Base-by-base conservation (phyloP, 1,284 basidiomycete genomes). In the Coriolopsis trogii region DNA sequence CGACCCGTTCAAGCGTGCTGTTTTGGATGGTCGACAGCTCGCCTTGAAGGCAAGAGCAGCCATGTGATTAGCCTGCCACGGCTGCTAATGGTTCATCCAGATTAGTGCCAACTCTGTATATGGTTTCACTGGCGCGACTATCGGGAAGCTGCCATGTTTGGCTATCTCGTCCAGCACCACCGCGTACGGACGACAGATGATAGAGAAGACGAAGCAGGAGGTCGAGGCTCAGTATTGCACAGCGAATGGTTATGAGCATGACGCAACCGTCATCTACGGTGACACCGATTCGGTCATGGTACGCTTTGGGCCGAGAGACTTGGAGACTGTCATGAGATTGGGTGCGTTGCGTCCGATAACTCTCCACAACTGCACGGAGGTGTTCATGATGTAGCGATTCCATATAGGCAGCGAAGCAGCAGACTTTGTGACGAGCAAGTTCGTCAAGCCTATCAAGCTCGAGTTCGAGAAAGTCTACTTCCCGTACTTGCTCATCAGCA, bases 281-380 rank as follows among this genome's bases (percentile, higher is more conserved):
- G 95, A 98, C 70, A 98, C 95, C 0, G 95, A 98, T 73, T 98
- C 95, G 0, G 94, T 98, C 66, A 98, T 98, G 95, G 90, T 97
- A 41, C 87, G 84, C 61, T 98, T 98, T 62, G 95, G 95, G 5
- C 92, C 93, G 33, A 83, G 80, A 5, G 93, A 98, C 63, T 74
- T 98, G 25, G 76, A 79, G 30, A 82, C 80, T 6, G 93, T 95
- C 31, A 98, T 98, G 95, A 78, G 82, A 36, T 74, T 97, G 16
- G 95, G 93, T 91, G 78, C 65, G 31, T 38, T 41, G 4, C 24
- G 55, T 20, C 53, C 45, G 15, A 16, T 24, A 30, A 15, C 16
- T n/a, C n/a, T n/a, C n/a, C n/a, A n/a, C n/a, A n/a, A n/a, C n/a
- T n/a, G n/a, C n/a, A n/a, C n/a, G n/a, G n/a, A n/a, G n/a, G n/a